These are phyloP conservation scores for Myxozyma udenii DNA, from an alignment of 805 yeast genomes.

Conservation along the genomic window DNA sequence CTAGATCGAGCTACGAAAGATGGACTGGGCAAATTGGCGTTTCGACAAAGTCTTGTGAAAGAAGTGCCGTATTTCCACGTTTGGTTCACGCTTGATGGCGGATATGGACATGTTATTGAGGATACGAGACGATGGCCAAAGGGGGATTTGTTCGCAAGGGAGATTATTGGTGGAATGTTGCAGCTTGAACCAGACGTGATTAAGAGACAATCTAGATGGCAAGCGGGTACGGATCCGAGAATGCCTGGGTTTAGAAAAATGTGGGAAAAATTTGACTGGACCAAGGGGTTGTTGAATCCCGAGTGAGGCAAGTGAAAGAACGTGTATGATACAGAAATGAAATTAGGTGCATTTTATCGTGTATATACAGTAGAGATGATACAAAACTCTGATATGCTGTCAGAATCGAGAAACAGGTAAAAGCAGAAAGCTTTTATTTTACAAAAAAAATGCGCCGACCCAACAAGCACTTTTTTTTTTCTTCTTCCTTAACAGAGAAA, in stretches of 20 bases:
- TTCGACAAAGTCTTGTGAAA: slow-evolving; percentile 42
- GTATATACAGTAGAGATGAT: not conserved
- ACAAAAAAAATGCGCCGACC: too few relatives aligned
- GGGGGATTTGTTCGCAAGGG: slow-evolving; percentile 47
- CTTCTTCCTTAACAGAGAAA: too few relatives aligned
- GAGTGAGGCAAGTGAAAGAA: not conserved
- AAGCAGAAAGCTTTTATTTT: too few relatives aligned
- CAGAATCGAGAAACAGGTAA: not conserved
- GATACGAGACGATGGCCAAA: slow-evolving; percentile 45
- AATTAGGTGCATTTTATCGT: not conserved
- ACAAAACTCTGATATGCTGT: not conserved
- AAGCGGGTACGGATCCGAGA: slow-evolving; percentile 33
- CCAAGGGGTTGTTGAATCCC: slow-evolving; percentile 27
- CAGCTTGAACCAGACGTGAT: slow-evolving; percentile 41
- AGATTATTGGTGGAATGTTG: slow-evolving; percentile 48
- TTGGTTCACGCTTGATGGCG: slow-evolving; percentile 49
- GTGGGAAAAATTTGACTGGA: slow-evolving; percentile 42
- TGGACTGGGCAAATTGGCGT: slow-evolving; percentile 33
- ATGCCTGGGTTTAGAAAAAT: slow-evolving; percentile 39
- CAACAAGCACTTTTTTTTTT: not conserved
- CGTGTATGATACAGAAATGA: not conserved
- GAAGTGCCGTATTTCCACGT: slow-evolving; percentile 53
- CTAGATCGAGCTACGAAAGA: slow-evolving; percentile 29
- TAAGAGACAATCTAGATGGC: slow-evolving; percentile 38
- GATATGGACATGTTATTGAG: slow-evolving; percentile 52